These are phyloP conservation scores for Volvariella surrecta DNA, from an alignment of 1,284 basidiomycete species.

Conservation along the genomic window DNA sequence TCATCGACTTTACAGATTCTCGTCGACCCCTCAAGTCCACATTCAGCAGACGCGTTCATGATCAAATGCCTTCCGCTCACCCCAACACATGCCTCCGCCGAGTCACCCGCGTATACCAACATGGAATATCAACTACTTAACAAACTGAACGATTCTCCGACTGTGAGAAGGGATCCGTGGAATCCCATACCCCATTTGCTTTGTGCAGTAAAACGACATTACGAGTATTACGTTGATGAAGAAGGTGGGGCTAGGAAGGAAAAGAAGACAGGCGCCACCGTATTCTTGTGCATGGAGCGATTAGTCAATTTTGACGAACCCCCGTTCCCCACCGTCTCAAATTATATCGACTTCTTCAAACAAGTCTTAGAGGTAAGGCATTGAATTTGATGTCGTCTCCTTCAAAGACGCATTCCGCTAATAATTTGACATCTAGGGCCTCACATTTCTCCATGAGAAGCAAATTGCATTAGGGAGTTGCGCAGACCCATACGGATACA, in stretches of 20 bases:
- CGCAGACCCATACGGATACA: conserved; percentile 26
- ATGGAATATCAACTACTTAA: background rate
- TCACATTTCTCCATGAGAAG: conserved; percentile 44
- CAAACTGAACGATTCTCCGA: background rate
- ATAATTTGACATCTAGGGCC: conserved; percentile 22
- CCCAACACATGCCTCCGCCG: background rate
- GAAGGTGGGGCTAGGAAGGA: too few species aligned
- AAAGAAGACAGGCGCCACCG: conserved; percentile 6
- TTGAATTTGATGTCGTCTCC: too few species aligned
- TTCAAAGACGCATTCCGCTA: background rate
- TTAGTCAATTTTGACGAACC: conserved; percentile 34
- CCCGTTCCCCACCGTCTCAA: conserved; percentile 31
- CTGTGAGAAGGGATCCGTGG: conserved; percentile 33
- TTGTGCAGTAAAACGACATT: conserved; percentile 30
- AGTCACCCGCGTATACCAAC: background rate
- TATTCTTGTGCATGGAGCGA: conserved; percentile 34
- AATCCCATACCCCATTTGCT: conserved; percentile 40
- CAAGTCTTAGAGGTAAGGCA: conserved; percentile 43
- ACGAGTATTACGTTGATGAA: conserved; percentile 7
- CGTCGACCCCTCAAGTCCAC: background rate
- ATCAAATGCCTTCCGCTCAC: background rate
- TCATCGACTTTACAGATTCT: background rate
- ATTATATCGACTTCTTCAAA: conserved; percentile 41
- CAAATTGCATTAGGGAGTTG: conserved; percentile 27
- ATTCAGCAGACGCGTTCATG: background rate